Evolutionary conservation across 108 stramenopile species (phyloP).

Genomic region (Stephanodiscus minutulus): DNA sequence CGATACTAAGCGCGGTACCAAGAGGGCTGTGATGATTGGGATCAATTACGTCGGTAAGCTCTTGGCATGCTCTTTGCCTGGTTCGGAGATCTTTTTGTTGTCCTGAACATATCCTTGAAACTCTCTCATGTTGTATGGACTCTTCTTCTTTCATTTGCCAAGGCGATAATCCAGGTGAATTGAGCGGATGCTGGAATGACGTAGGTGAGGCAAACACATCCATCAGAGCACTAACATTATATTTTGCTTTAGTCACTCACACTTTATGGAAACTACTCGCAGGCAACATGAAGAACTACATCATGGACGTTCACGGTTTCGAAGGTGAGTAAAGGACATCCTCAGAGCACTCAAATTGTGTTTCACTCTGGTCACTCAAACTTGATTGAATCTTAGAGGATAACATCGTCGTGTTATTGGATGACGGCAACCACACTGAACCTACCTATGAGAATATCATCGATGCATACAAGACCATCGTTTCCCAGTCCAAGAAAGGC

Average conservation of each 20-base stretch:
- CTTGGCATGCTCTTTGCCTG: background rate
- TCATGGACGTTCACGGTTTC: slow-evolving; percentile 83
- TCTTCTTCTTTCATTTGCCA: background rate
- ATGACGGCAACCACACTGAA: slow-evolving; percentile 70
- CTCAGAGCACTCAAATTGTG: no score
- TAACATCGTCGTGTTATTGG: slow-evolving; percentile 77
- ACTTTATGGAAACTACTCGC: no score
- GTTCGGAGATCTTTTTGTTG: no score
- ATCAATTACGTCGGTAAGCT: slow-evolving; percentile 88
- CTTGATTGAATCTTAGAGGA: slow-evolving; percentile 6
- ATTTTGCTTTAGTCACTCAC: no score
- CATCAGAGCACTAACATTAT: no score
- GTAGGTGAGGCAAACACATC: slow-evolving; percentile 29
- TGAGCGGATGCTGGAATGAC: slow-evolving; percentile 92
- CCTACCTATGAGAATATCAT: slow-evolving; percentile 79
- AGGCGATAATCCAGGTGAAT: slow-evolving; percentile 59
- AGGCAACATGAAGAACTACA: slow-evolving; percentile 88
- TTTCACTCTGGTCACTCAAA: no score
- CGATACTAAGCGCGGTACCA: slow-evolving; percentile 42
- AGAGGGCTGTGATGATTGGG: slow-evolving; percentile 78
- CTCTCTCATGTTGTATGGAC: background rate
- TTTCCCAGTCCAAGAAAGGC: slow-evolving; percentile 50
- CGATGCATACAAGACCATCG: slow-evolving; percentile 64
- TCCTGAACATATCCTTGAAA: background rate
- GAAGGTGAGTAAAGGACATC: slow-evolving; percentile 30